Conservation (phyloP, 805 yeast genomes). For the Saccharomycodes ludwigii region DNA sequence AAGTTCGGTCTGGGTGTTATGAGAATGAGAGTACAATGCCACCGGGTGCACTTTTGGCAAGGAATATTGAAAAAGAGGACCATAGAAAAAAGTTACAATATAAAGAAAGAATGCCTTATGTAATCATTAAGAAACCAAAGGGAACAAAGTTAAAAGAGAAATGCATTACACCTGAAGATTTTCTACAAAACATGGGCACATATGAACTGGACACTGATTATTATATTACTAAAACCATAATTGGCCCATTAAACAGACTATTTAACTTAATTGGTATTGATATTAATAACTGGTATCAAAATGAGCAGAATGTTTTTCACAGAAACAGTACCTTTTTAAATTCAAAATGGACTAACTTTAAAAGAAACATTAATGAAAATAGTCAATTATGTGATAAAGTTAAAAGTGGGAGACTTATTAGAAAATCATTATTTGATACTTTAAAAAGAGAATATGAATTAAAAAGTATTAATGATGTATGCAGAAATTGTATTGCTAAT, state of each 20-base stretch:
- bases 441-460: conserved; percentile 16
- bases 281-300: conserved; percentile 58
- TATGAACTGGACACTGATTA: conserved; percentile 65
- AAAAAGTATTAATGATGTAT: conserved; percentile 21
- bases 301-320: neutral
- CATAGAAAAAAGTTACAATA: conserved; percentile 75
- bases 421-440: too few relatives aligned
- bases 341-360: too few relatives aligned
- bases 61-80: conserved; percentile 44
- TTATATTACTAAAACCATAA: conserved; percentile 68
- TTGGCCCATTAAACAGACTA: conserved; percentile 83
- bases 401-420: too few relatives aligned
- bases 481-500: conserved; percentile 27
- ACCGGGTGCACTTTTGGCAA: conserved; percentile 84
- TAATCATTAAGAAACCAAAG: conserved; percentile 51
- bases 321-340: too few relatives aligned
- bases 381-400: too few relatives aligned
- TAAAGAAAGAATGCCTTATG: conserved; percentile 76
- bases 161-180: conserved; percentile 67
- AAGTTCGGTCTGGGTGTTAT: conserved; percentile 75
- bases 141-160: conserved; percentile 54
- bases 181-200: conserved; percentile 29
- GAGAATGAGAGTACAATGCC: conserved; percentile 64
- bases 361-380: too few relatives aligned
- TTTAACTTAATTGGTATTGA: conserved; percentile 78